Percentiles rank a stretch among this genome's conserved stretches.
Conservation (phyloP, 2,329 filamentous ascomycete genomes). For the Colletotrichum nymphaeae region DNA sequence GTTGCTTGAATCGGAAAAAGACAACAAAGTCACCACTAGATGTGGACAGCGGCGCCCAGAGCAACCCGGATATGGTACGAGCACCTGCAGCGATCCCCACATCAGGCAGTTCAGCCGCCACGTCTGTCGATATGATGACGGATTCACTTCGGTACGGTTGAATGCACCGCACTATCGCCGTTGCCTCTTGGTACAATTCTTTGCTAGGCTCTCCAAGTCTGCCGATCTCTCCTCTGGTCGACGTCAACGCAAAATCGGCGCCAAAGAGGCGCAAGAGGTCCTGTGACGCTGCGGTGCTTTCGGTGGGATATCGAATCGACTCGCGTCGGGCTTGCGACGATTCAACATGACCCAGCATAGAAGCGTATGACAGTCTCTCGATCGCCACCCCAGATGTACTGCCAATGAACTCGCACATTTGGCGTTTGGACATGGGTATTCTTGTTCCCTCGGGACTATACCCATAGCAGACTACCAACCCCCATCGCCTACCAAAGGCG, state of each 20-base stretch:
- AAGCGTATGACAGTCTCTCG: background rate
- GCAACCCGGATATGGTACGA: background rate
- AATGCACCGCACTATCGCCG: background rate
- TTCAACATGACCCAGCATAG: background rate
- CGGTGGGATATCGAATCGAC: background rate
- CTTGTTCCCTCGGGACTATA: background rate
- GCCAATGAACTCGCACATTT: background rate
- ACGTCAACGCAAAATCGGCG: background rate
- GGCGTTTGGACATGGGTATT: background rate
- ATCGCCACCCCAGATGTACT: background rate
- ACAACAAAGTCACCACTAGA: background rate
- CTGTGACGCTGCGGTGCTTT: background rate
- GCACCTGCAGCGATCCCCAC: background rate
- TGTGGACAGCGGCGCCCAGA: background rate
- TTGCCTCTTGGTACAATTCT: background rate
- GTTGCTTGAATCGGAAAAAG: background rate
- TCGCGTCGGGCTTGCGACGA: no score
- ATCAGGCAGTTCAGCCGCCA: background rate
- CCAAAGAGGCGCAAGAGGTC: background rate
- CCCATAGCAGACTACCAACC: background rate
- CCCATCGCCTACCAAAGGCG: background rate
- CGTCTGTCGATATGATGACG: background rate
- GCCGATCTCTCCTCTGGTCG: background rate
- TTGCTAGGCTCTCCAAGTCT: background rate
- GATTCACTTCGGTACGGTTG: background rate